Evolutionary conservation across 768 basidiomycete species (phyloP), one percentile per base, ranked within the genome.

Genomic region (Antrodiella citrinella): DNA sequence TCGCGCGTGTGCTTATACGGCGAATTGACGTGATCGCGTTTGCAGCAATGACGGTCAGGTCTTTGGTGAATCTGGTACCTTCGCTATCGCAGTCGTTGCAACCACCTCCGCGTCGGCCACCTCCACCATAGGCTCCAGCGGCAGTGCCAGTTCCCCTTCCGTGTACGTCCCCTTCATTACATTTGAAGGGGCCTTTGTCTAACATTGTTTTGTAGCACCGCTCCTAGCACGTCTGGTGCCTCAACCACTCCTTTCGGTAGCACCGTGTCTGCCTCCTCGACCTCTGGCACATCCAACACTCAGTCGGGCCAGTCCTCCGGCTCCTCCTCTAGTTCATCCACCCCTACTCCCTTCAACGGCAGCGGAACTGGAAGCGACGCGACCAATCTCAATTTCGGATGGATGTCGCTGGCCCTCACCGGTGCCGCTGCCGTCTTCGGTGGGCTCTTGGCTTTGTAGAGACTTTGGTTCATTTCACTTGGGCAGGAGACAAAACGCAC

Each of bases 21-120:
- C 5, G 25, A 0, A 24, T 21, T 35, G 12, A 26, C 11, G 49
- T 46, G 13, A 35, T 15, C 15, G 13, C 22, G 24, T 45, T 39
- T 7, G n/a, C 44, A 72, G 69, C 40, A 64, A 84, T 59, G 65
- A 77, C 56, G 72, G 62, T 61, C n/a, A 69, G 0, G 64, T 80
- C 4, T 78, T 67, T 51, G 63, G 73, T 3, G 30, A 56, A 21
- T 72, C 67, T 3, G 62, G 62, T 9, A 1, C 39, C 0, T 84
- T 85, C 64, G 26, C 65, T n/a, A 64, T 84, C 49, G 68, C 56
- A 1, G 58, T 58, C 1, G 19, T 45, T 1, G 20, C 52, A 3
- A 45, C 50, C 1, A 49, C 58, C 1, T 26, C 52, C 3, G 44
- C 60, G 2, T 51, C 54, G 4, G 51, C 59, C 3, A 38, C 49